Evolutionary conservation across 2,329 filamentous ascomycete species (phyloP).

Genomic region (Myriosclerotinia scirpicola): DNA sequence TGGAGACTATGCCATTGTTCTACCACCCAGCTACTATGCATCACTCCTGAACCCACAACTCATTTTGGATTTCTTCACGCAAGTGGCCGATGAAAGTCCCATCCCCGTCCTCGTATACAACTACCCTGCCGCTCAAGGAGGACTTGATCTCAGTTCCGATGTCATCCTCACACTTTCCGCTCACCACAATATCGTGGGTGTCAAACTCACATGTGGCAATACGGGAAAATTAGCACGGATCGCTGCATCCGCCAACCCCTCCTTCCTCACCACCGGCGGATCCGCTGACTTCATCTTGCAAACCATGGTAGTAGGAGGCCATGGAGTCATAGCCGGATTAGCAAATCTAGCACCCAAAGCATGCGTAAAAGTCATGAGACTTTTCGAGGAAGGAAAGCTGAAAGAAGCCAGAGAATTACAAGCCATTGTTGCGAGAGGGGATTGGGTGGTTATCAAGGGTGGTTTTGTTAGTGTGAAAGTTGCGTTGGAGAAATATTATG

Average conservation of each 20-base stretch:
- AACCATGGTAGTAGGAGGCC: slow-evolving; percentile 17
- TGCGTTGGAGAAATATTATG: slow-evolving; percentile 56
- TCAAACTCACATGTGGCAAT: slow-evolving; percentile 44
- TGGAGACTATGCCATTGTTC: slow-evolving; percentile 43
- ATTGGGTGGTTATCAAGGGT: slow-evolving; percentile 66
- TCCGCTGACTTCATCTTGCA: slow-evolving; percentile 21
- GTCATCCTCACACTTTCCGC: slow-evolving; percentile 39
- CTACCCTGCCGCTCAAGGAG: slow-evolving; percentile 47
- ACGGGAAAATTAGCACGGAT: slow-evolving; percentile 48
- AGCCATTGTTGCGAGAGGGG: slow-evolving; percentile 59
- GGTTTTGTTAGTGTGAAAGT: slow-evolving; percentile 67
- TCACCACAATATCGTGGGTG: slow-evolving; percentile 43
- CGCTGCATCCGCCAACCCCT: slow-evolving; percentile 31
- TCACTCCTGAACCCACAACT: slow-evolving; percentile 48
- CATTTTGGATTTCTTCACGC: slow-evolving; percentile 55
- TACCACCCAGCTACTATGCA: slow-evolving; percentile 45
- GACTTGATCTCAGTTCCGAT: slow-evolving; percentile 47
- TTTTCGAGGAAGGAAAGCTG: slow-evolving; percentile 56
- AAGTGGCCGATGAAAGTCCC: slow-evolving; percentile 42
- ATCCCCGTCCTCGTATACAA: slow-evolving; percentile 51
- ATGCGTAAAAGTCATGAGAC: slow-evolving; percentile 57
- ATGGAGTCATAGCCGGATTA: slow-evolving; percentile 19
- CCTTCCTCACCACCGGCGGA: slow-evolving; percentile 7
- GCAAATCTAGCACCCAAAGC: slow-evolving; percentile 39
- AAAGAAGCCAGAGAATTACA: slow-evolving; percentile 61